Percentiles rank a stretch among this genome's conserved stretches.
These are phyloP conservation scores for Coccomyxa sp. DNA, from an alignment of 139 green algal species.

Conservation along the genomic window DNA sequence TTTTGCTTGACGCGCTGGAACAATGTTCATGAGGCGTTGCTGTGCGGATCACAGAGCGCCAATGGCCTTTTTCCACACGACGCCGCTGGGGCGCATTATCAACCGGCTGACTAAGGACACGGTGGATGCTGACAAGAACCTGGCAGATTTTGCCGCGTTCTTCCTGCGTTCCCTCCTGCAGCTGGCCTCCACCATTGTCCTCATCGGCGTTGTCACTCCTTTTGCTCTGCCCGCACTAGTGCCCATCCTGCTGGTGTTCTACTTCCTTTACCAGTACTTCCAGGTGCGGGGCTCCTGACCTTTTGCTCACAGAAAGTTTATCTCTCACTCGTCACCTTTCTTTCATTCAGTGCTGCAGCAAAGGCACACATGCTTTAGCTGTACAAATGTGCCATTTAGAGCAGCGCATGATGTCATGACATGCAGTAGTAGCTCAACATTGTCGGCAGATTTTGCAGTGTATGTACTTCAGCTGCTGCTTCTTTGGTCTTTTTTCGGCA, in stretches of 20 bases:
- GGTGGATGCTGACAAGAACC: conserved; percentile 48
- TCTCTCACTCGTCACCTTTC: too few species aligned
- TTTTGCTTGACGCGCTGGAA: too few species aligned
- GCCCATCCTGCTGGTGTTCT: conserved; percentile 64
- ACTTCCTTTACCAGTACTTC: conserved; percentile 60
- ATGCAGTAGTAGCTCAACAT: too few species aligned
- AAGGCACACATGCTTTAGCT: too few species aligned
- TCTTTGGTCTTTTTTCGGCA: too few species aligned
- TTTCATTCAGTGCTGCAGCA: too few species aligned
- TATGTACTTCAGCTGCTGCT: too few species aligned
- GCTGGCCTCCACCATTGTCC: conserved; percentile 55
- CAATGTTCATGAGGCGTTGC: too few species aligned
- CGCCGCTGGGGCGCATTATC: conserved; percentile 73
- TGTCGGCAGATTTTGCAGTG: too few species aligned
- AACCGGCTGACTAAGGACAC: conserved; percentile 78
- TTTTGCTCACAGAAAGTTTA: too few species aligned
- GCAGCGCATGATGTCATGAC: too few species aligned
- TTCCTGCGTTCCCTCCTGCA: conserved; percentile 41
- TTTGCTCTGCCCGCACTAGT: conserved; percentile 64
- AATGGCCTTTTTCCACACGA: conserved; percentile 87
- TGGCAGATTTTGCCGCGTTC: conserved; percentile 25
- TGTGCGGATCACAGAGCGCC: conserved; percentile 29
- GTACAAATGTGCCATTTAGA: too few species aligned
- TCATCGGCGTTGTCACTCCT: conserved; percentile 58
- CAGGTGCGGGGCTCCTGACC: conserved; percentile 17